A percentile compares a stretch with the other conserved stretches of the same genome.
phyloP scores from a whole-genome alignment of 2,329 filamentous ascomycete species.

The Fusarium tjaetaba region DNA sequence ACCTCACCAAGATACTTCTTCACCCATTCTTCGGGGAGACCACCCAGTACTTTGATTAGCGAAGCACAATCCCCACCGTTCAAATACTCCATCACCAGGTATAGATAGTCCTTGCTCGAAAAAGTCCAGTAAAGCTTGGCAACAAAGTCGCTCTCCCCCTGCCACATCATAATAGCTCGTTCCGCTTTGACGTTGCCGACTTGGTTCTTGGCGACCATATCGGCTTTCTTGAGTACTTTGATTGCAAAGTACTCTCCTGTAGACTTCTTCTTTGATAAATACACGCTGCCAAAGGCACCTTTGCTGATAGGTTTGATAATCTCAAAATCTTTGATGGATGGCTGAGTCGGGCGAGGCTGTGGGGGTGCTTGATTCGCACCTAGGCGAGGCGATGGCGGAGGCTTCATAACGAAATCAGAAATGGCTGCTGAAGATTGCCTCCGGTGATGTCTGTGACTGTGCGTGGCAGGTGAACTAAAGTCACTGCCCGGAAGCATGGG shows the following conservation, averaged over 20 bases:
- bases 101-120: conserved; percentile 98
- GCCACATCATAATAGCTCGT: conserved; percentile 99
- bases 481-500: conserved; percentile 87
- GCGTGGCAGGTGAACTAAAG: conserved; percentile 77
- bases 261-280: conserved; percentile 97
- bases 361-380: conserved; percentile 79
- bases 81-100: conserved; percentile 98
- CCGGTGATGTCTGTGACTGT: conserved; percentile 74
- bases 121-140: conserved; percentile 99
- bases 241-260: conserved; percentile 99
- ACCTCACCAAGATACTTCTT: conserved; percentile 98
- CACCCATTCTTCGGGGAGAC: conserved; percentile 95
- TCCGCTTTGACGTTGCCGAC: conserved; percentile 99
- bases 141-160: conserved; percentile 98
- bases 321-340: conserved; percentile 99
- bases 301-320: conserved; percentile 99
- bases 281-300: conserved; percentile 97
- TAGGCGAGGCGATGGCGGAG: conserved; percentile 84
- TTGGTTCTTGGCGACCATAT: conserved; percentile 99
- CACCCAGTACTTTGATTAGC: conserved; percentile 91
- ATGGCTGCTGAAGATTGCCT: conserved; percentile 92
- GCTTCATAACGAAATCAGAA: conserved; percentile 72
- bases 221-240: conserved; percentile 98
- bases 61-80: conserved; percentile 98
- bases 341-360: conserved; percentile 87